phyloP scores from a whole-genome alignment of 805 yeast species.

The Schwanniomyces sp. region DNA sequence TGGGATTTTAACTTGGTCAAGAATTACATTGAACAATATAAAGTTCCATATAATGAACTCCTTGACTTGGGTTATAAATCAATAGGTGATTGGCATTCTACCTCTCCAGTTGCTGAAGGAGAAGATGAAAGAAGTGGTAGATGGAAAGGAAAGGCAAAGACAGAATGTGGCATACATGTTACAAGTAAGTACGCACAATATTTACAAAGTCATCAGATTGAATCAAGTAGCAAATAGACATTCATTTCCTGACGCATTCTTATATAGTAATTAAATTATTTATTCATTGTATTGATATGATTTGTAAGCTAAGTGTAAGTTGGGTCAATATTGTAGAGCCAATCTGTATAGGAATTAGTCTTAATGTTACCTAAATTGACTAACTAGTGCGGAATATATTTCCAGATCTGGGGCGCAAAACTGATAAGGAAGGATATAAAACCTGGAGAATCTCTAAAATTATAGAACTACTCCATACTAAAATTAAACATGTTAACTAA shows the following conservation, averaged over 20 bases:
- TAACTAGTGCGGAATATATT: background rate
- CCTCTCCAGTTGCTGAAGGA: conserved; percentile 83
- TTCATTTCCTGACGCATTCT: background rate
- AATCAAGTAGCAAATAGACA: background rate
- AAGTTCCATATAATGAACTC: conserved; percentile 84
- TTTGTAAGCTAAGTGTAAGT: too few species aligned
- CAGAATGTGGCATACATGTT: conserved; percentile 95
- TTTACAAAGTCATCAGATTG: conserved; percentile 21
- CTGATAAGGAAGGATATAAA: background rate
- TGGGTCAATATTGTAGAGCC: background rate
- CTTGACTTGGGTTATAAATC: conserved; percentile 87
- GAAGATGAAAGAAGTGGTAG: conserved; percentile 97
- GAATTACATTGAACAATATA: conserved; percentile 61
- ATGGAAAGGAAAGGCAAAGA: conserved; percentile 90
- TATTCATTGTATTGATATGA: too few species aligned
- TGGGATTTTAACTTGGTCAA: conserved; percentile 80
- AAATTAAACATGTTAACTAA: background rate
- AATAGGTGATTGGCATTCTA: conserved; percentile 94
- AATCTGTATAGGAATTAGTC: too few species aligned
- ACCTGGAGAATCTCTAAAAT: background rate
- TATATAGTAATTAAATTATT: background rate
- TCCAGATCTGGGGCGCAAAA: background rate
- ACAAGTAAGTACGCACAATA: conserved; percentile 71
- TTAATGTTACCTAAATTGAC: background rate
- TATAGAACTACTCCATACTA: background rate